Base-by-base conservation (phyloP, 306 rosid species). In the Lathyrus aphaca region DNA sequence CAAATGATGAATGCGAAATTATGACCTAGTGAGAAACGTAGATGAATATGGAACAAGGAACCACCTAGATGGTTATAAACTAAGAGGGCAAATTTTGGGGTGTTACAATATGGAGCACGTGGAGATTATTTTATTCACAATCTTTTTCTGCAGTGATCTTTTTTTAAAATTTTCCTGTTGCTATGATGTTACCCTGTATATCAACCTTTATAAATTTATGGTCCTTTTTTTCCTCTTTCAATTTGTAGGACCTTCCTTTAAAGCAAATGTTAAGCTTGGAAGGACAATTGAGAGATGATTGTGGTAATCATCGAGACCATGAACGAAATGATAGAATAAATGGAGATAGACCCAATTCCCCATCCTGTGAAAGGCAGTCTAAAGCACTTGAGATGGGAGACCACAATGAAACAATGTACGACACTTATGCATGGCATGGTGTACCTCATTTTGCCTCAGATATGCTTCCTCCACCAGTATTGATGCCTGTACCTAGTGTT, bases 401-500 rank as follows among this genome's bases (percentile, higher is more conserved):
- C 81, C 86, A 44, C 71, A 96, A 95, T 55, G 97, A 95, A 45
- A 57, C 97, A 35, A 91, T 95, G 92, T 89, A 81, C 77, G 99
- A 91, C 73, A 53, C 84, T 60, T 89, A 68, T 78, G 89, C 86
- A 0, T 96, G 96, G 66, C 89, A 77, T 61, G 90, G 76, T 50
- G 88, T 85, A 71, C 87, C 86, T 50, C 82, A 96, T 63, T 94
- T 87, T 80, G 77, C 86, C 64, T 71, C 99, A 23, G 99, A 94
- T 77, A 88, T 94, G 44, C 71, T 87, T 27, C 71, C 88, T 27
- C 98, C 98, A 3, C 97, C 96, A 10, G 87, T 95, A 10, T 84
- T 95, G 80, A 95, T 95, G 99, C 99, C 99, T 57, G 97, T 95
- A 43, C 99, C 99, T 76, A 97, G 99, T 74, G 99, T 97, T 79